Percentiles rank a stretch among this genome's conserved stretches.
Evolutionary conservation across 306 rosid species (phyloP).

Genomic region (Trichosanthes cucumerina): DNA sequence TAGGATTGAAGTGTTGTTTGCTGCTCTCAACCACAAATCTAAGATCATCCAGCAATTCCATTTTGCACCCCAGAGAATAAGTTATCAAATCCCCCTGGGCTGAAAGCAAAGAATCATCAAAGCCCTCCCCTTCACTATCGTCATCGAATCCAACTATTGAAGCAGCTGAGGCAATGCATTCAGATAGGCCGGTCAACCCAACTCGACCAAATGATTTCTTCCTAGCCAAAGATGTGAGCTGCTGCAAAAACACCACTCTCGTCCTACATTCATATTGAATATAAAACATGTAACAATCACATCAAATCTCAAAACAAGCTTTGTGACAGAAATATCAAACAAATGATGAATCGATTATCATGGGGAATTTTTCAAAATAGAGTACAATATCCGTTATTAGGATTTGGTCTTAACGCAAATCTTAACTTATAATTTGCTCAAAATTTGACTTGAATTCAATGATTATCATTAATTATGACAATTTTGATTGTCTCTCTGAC

Average conservation of each 20-base stretch:
- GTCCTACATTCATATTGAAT: constrained; percentile 41
- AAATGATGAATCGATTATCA: not conserved
- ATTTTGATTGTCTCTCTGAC: not conserved
- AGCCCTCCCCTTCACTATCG: constrained; percentile 24
- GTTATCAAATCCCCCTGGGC: constrained; percentile 17
- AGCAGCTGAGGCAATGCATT: constrained; percentile 85
- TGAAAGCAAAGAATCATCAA: constrained; percentile 17
- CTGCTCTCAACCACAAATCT: constrained; percentile 79
- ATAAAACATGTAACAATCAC: not conserved
- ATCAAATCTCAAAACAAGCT: constrained; percentile 8
- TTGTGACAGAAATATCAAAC: not conserved
- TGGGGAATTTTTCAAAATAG: not conserved
- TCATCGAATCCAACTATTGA: constrained; percentile 19
- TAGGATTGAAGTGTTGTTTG: constrained; percentile 95
- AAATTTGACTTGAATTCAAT: not conserved
- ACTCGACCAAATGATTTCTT: constrained; percentile 67
- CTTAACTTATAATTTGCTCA: not conserved
- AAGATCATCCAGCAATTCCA: constrained; percentile 46
- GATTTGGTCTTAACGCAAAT: not conserved
- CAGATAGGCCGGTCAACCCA: constrained; percentile 82
- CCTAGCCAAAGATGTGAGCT: constrained; percentile 63
- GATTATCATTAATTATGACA: not conserved
- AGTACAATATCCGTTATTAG: not conserved
- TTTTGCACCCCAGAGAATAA: constrained; percentile 29
- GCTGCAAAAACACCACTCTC: constrained; percentile 44